phyloP scores from a whole-genome alignment of 2,329 filamentous ascomycete species.

The Cercospora zeae-maydis region DNA sequence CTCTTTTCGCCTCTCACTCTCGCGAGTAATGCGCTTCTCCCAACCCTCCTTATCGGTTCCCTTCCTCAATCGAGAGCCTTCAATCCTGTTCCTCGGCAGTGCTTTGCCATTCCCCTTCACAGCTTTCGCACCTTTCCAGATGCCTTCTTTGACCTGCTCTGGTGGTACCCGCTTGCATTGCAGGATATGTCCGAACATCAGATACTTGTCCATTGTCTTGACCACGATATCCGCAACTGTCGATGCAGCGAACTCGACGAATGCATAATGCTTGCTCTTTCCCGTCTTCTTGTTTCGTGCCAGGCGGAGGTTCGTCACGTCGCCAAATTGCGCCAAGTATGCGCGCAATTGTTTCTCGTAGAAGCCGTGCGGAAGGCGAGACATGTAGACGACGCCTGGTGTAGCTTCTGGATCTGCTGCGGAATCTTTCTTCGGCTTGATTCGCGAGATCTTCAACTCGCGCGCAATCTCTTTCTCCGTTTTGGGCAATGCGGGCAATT shows the following conservation, averaged over 20 bases:
- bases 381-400: slow-evolving; percentile 82
- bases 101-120: slow-evolving; percentile 71
- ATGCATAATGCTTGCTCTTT: slow-evolving; percentile 87
- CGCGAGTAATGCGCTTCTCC: slow-evolving; percentile 69
- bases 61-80: slow-evolving; percentile 68
- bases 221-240: slow-evolving; percentile 88
- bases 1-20: slow-evolving; percentile 65
- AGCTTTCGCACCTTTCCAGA: slow-evolving; percentile 69
- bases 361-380: slow-evolving; percentile 90
- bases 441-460: slow-evolving; percentile 29
- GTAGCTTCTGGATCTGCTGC: slow-evolving; percentile 46
- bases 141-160: slow-evolving; percentile 71
- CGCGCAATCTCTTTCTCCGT: slow-evolving; percentile 22
- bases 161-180: slow-evolving; percentile 77
- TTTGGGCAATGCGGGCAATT: slow-evolving; percentile 36
- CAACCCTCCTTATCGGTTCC: slow-evolving; percentile 72
- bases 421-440: slow-evolving; percentile 47
- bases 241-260: slow-evolving; percentile 75
- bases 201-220: slow-evolving; percentile 96
- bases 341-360: slow-evolving; percentile 92
- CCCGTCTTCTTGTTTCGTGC: slow-evolving; percentile 92
- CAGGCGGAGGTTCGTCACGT: slow-evolving; percentile 72
- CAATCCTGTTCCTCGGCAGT: slow-evolving; percentile 84
- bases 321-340: slow-evolving; percentile 92
- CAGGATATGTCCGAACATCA: slow-evolving; percentile 89